Percentiles rank a stretch among this genome's conserved stretches.
Evolutionary conservation across 768 basidiomycete genomes (phyloP).

Genomic region (Leccinum variicolor): DNA sequence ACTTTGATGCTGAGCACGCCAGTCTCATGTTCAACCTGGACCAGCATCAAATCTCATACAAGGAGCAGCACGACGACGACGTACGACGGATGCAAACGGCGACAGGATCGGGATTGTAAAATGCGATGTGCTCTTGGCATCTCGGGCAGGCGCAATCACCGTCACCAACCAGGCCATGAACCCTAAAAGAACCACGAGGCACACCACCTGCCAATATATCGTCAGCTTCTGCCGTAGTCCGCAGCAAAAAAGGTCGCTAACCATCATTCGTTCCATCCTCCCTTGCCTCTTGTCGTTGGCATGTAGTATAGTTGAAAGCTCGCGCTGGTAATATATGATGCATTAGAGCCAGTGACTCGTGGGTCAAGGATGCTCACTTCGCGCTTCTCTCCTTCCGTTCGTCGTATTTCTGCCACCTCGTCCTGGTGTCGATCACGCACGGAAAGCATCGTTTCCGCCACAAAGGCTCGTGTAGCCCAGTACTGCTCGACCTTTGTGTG

Average conservation of each 20-base stretch:
- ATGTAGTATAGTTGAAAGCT: slow-evolving; percentile 35
- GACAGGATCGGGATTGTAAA: slow-evolving; percentile 79
- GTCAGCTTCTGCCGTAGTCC: slow-evolving; percentile 11
- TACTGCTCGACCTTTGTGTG: slow-evolving; percentile 47
- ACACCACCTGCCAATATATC: slow-evolving; percentile 14
- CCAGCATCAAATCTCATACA: slow-evolving; percentile 1
- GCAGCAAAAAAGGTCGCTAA: slow-evolving; percentile 23
- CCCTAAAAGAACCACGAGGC: slow-evolving; percentile 22
- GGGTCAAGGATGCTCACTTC: slow-evolving; percentile 36
- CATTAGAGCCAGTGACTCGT: not conserved
- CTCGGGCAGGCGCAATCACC: slow-evolving; percentile 13
- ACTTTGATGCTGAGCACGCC: slow-evolving; percentile 54
- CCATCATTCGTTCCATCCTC: slow-evolving; percentile 51
- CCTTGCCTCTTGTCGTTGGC: slow-evolving; percentile 47
- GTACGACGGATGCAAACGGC: slow-evolving; percentile 73
- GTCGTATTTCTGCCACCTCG: slow-evolving; percentile 44
- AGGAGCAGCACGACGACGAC: slow-evolving; percentile 3
- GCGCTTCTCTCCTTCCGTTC: slow-evolving; percentile 44
- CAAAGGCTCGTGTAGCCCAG: slow-evolving; percentile 65
- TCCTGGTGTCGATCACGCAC: slow-evolving; percentile 46
- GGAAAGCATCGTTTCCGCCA: slow-evolving; percentile 59
- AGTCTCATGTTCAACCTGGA: slow-evolving; percentile 71
- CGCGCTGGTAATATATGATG: slow-evolving; percentile 35
- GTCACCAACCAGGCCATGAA: slow-evolving; percentile 20
- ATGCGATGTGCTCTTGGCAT: slow-evolving; percentile 41